Evolutionary conservation across 2,329 filamentous ascomycete genomes (phyloP).

Genomic region (Scytalidium sp.): DNA sequence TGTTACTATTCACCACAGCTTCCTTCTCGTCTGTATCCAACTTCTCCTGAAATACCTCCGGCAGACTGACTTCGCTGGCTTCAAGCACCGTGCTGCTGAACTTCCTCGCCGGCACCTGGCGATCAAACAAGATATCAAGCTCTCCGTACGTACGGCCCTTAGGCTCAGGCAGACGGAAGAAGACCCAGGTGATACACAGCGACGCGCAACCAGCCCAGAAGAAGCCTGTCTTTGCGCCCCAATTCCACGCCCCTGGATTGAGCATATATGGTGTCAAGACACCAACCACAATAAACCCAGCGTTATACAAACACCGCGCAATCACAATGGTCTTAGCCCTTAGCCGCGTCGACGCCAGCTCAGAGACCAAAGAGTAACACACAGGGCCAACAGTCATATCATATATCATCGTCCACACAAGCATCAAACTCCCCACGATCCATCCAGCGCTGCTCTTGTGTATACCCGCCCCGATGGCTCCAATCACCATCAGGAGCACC

Average conservation of each 20-base stretch:
- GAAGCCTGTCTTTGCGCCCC: slow-evolving; percentile 81
- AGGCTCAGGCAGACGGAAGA: slow-evolving; percentile 76
- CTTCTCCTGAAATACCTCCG: no score
- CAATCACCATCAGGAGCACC: slow-evolving; percentile 41
- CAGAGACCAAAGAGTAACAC: slow-evolving; percentile 58
- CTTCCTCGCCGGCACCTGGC: no score
- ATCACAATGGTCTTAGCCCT: slow-evolving; percentile 89
- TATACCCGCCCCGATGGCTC: slow-evolving; percentile 40
- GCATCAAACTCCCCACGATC: slow-evolving; percentile 34
- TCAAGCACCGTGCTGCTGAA: no score
- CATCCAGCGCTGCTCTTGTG: slow-evolving; percentile 36
- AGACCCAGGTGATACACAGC: slow-evolving; percentile 76
- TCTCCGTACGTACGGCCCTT: slow-evolving; percentile 78
- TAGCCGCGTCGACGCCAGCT: slow-evolving; percentile 75
- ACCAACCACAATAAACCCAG: slow-evolving; percentile 26
- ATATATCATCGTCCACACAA: slow-evolving; percentile 36
- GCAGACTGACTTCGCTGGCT: no score
- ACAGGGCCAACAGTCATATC: slow-evolving; percentile 38
- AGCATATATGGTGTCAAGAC: slow-evolving; percentile 68
- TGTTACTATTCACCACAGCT: no score
- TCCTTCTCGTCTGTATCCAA: no score
- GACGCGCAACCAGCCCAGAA: slow-evolving; percentile 83
- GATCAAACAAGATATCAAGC: slow-evolving; percentile 81
- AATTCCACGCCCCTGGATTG: slow-evolving; percentile 73
- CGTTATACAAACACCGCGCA: slow-evolving; percentile 71